phyloP scores from a whole-genome alignment of 768 basidiomycete species.

The Rossbeevera mucosa region DNA sequence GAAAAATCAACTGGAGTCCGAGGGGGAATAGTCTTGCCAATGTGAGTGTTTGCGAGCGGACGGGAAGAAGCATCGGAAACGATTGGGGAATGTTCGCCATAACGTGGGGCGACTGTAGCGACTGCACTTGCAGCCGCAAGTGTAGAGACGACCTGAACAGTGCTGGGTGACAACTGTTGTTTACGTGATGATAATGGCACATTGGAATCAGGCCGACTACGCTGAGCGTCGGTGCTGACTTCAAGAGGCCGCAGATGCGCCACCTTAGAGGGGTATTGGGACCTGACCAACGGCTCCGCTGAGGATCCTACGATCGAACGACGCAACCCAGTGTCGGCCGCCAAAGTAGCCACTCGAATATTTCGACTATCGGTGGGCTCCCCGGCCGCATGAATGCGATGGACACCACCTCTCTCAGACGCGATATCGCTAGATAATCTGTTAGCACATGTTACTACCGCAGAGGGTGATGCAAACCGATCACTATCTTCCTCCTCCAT shows the following conservation, averaged over 20 bases:
- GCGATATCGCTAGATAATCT: conserved; percentile 1
- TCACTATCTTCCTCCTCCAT: background rate
- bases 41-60: background rate
- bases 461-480: conserved; percentile 8
- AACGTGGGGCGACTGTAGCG: background rate
- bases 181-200: background rate
- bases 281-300: background rate
- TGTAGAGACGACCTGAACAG: background rate
- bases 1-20: background rate
- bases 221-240: background rate
- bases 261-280: background rate
- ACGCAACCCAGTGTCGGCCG: background rate
- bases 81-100: background rate
- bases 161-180: background rate
- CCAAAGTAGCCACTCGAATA: background rate
- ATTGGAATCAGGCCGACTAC: background rate
- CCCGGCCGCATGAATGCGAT: background rate
- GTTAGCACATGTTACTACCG: background rate
- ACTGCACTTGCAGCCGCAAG: background rate
- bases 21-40: background rate
- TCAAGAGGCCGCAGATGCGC: background rate
- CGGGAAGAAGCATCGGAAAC: background rate
- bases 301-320: background rate
- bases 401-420: background rate
- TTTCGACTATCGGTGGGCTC: background rate